Evolutionary conservation across 1,139 yeast species (phyloP).

Genomic region (Geotrichum histeridarum): DNA sequence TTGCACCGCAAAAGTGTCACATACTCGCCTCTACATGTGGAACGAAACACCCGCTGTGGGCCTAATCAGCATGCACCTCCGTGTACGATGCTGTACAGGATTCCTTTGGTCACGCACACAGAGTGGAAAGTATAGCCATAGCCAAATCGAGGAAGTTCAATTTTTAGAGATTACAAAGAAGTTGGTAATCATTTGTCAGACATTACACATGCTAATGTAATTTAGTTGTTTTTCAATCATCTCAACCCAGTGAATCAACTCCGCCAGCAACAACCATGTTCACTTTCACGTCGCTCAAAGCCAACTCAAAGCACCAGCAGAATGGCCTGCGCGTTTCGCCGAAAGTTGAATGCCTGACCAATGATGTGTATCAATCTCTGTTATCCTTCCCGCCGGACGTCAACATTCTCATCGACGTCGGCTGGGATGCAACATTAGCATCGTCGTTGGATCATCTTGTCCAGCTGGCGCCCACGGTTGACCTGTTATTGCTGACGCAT

Average conservation of each 20-base stretch:
- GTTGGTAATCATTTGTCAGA: too few relatives aligned
- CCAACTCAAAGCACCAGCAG: constrained; percentile 6
- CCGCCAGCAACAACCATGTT: constrained; percentile 9
- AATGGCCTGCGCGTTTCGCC: constrained; percentile 6
- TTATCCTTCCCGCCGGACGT: constrained; percentile 28
- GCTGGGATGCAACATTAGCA: constrained; percentile 38
- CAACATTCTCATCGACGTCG: constrained; percentile 37
- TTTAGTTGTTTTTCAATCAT: background rate
- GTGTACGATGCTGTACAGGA: too few relatives aligned
- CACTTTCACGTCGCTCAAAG: constrained; percentile 12
- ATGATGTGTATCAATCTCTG: constrained; percentile 23
- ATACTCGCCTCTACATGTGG: too few relatives aligned
- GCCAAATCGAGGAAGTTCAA: background rate
- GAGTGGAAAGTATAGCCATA: background rate
- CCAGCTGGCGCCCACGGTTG: constrained; percentile 44
- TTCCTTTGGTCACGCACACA: background rate
- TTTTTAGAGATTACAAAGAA: background rate
- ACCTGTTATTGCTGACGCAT: constrained; percentile 74
- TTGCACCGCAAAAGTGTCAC: too few relatives aligned
- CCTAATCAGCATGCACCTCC: too few relatives aligned
- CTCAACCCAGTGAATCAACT: background rate
- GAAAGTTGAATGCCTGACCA: constrained; percentile 4
- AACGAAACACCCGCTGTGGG: too few relatives aligned
- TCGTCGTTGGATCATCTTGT: constrained; percentile 28
- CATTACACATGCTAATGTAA: too few relatives aligned